phyloP scores from a whole-genome alignment of 768 basidiomycete genomes.

The Nidularia pulvinata region DNA sequence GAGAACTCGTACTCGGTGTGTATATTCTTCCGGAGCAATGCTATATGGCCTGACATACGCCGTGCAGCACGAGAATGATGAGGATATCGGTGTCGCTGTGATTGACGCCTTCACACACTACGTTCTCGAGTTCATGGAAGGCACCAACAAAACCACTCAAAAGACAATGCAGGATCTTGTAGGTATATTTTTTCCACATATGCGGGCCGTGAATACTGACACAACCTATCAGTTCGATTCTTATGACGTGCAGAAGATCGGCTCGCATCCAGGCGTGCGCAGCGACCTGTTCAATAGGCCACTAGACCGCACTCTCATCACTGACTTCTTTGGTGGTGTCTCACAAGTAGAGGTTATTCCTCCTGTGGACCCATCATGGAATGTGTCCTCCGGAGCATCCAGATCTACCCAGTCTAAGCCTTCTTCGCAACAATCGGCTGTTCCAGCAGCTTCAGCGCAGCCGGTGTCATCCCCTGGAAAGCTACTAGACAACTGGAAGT shows the following conservation, averaged over 20 bases:
- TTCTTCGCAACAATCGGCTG: background rate
- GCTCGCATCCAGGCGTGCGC: constrained; percentile 89
- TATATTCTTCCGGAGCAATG: constrained; percentile 2
- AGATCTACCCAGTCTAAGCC: background rate
- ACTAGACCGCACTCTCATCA: constrained; percentile 62
- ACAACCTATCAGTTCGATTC: constrained; percentile 64
- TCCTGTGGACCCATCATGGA: background rate
- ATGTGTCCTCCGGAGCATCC: background rate
- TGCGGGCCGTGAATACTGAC: background rate
- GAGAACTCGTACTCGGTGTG: constrained; percentile 95
- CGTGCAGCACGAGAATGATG: constrained; percentile 85
- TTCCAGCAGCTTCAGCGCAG: background rate
- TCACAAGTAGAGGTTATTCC: constrained; percentile 70
- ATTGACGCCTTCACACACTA: constrained; percentile 96
- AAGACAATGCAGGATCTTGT: constrained; percentile 84
- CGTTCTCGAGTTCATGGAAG: constrained; percentile 88
- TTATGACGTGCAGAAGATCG: constrained; percentile 73
- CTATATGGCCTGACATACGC: background rate
- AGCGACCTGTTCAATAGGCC: constrained; percentile 75
- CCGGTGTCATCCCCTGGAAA: background rate
- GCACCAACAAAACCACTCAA: constrained; percentile 87
- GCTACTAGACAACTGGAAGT: constrained; percentile 8
- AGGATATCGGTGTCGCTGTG: constrained; percentile 93
- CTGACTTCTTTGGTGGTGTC: constrained; percentile 91
- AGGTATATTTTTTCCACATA: constrained; percentile 19